These are phyloP conservation scores for Acer negundo DNA, from an alignment of 345 rosid species.

Conservation along the genomic window DNA sequence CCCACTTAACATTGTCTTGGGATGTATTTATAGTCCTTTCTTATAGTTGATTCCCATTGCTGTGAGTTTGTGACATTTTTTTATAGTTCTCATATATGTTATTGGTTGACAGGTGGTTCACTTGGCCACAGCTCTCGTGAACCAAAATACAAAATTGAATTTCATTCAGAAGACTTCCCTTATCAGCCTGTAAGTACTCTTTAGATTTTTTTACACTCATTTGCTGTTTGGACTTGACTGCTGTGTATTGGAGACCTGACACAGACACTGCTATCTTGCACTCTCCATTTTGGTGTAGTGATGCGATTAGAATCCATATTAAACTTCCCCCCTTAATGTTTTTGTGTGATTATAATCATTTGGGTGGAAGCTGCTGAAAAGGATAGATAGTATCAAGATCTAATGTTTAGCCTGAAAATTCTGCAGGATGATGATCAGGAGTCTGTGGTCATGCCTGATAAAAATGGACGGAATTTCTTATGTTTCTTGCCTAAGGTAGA, in stretches of 20 bases:
- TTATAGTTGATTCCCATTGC: background rate
- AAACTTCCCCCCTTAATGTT: background rate
- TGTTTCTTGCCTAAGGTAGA: slow-evolving; percentile 91
- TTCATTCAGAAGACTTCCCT: slow-evolving; percentile 65
- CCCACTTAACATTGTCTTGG: background rate
- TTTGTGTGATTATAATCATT: background rate
- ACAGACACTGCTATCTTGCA: background rate
- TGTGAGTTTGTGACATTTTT: background rate
- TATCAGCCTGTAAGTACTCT: slow-evolving; percentile 72
- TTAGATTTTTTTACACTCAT: background rate
- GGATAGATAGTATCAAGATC: slow-evolving; percentile 10
- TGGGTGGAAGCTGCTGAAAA: slow-evolving; percentile 6
- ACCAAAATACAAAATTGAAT: slow-evolving; percentile 78
- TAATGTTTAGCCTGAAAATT: slow-evolving; percentile 8
- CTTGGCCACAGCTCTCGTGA: slow-evolving; percentile 74
- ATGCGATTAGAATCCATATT: background rate
- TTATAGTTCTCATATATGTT: background rate
- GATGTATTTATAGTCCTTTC: background rate
- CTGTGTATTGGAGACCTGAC: background rate
- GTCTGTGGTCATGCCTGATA: slow-evolving; percentile 65
- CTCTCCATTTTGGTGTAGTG: background rate
- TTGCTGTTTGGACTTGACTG: background rate
- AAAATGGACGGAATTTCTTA: slow-evolving; percentile 55
- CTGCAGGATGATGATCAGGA: slow-evolving; percentile 78
- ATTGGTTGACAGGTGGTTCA: slow-evolving; percentile 53